Evolutionary conservation across 176 grass and related monocot species (phyloP), one percentile per base, ranked within the genome.

Genomic region (Pharus latifolius): DNA sequence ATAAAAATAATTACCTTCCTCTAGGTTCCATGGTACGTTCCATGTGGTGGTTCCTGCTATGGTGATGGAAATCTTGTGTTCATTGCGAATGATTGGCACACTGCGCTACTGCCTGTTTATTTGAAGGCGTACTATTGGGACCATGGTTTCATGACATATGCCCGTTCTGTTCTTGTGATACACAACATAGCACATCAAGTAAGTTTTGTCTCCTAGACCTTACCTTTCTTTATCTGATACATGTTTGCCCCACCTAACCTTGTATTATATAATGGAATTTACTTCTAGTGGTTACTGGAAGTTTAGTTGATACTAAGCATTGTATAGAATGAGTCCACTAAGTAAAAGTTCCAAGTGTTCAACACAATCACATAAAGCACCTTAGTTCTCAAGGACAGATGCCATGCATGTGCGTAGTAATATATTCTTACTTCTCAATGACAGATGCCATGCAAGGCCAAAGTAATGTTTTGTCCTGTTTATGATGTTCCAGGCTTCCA

Each of bases 121-220:
- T 80, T 98, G 66, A 98, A 93, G 71, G 84, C 89, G 68, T 93
- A 90, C 73, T 98, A 90, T 45, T 81, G 48, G 40, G 94, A 98
- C 64, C 78, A 93, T 61, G 87, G 89, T 55, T 83, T 88, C 43
- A 93, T 98, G 94, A 78, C 53, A 67, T 98, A 98, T 85, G 78
- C 75, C 22, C 78, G 89, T 48, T 93, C 83, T 57, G 78, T 93
- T 56, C 76, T 93, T 56, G 94, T 98, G 45, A 85, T 98, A 81
- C 94, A 98, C 87, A 98, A 98, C 66, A 98, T 98, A 60, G 94
- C 94, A 73, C 87, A 98, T 72, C 89, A 98, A 77, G 89, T 90
- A 82, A 68, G 16, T 33, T 73, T 27, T 71, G 53, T 62, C 53
- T 60, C 18, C 10, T 52, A 60, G 24, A 31, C 63, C 50, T 50